phyloP scores from a whole-genome alignment of 768 basidiomycete species.

The Amanita thiersii region DNA sequence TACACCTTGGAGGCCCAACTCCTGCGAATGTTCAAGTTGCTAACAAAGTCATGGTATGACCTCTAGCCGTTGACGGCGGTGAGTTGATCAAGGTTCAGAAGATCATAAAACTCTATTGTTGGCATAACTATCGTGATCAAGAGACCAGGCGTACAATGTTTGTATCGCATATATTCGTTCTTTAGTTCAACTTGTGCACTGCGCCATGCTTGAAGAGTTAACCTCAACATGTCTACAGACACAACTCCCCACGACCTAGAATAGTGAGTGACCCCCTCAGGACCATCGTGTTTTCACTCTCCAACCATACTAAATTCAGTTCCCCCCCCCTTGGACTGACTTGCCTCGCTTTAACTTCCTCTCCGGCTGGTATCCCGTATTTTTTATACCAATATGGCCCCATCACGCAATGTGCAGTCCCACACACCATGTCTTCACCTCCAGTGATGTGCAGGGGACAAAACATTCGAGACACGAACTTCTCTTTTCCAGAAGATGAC shows the following conservation, averaged over 20 bases:
- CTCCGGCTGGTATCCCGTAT: slow-evolving; percentile 19
- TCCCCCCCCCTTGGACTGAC: slow-evolving; percentile 45
- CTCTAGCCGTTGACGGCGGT: too few relatives aligned
- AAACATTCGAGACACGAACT: slow-evolving; percentile 46
- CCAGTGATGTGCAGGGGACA: slow-evolving; percentile 23
- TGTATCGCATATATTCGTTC: too few relatives aligned
- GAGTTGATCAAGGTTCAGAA: too few relatives aligned
- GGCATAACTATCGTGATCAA: too few relatives aligned
- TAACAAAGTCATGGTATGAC: too few relatives aligned
- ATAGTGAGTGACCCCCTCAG: background rate
- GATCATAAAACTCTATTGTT: too few relatives aligned
- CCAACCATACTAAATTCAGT: slow-evolving; percentile 29
- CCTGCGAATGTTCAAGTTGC: too few relatives aligned
- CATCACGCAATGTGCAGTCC: slow-evolving; percentile 42
- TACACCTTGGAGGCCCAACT: too few relatives aligned
- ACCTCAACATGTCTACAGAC: too few relatives aligned
- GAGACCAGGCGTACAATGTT: too few relatives aligned
- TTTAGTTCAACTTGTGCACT: too few relatives aligned
- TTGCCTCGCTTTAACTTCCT: slow-evolving; percentile 34
- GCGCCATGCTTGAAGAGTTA: too few relatives aligned
- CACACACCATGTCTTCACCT: slow-evolving; percentile 46
- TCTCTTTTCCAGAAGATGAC: slow-evolving; percentile 20
- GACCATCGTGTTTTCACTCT: slow-evolving; percentile 14
- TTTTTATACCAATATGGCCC: slow-evolving; percentile 42
- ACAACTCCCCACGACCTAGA: slow-evolving; percentile 19